Percentiles rank a stretch among this genome's conserved stretches.
Conservation (phyloP, 306 rosid species). For the Begonia loranthoides region DNA sequence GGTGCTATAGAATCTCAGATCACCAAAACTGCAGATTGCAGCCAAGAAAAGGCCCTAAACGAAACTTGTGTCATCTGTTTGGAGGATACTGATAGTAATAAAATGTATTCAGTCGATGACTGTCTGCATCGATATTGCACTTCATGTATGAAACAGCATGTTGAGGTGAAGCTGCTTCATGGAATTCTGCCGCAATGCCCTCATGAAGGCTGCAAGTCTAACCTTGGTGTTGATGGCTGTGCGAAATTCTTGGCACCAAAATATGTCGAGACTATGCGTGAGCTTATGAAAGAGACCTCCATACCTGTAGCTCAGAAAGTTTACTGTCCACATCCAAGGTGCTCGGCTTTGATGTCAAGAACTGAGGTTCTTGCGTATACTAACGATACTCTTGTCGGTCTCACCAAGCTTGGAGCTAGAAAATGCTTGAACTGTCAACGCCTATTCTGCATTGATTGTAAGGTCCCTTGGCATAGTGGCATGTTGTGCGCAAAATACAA, state of each 20-base stretch:
- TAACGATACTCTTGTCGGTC: no score
- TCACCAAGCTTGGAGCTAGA: no score
- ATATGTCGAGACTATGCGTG: constrained; percentile 34
- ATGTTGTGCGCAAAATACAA: no score
- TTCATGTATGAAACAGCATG: constrained; percentile 72
- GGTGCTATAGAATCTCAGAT: constrained; percentile 57
- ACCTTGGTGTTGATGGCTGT: constrained; percentile 45
- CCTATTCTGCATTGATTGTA: no score
- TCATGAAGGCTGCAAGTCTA: constrained; percentile 42
- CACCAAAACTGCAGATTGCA: constrained; percentile 19
- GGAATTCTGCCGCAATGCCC: constrained; percentile 57
- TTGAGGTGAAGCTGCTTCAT: constrained; percentile 53
- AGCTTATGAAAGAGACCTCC: constrained; percentile 51
- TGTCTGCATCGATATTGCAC: constrained; percentile 62
- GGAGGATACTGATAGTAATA: constrained; percentile 40
- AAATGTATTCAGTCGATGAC: constrained; percentile 44
- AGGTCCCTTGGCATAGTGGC: no score
- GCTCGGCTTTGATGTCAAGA: no score
- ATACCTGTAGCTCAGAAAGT: constrained; percentile 38
- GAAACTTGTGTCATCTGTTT: constrained; percentile 69
- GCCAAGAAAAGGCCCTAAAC: constrained; percentile 12
- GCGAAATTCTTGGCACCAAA: constrained; percentile 47
- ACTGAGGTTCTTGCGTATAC: no score
- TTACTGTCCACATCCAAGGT: no score
- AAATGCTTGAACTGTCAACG: no score